phyloP scores from a whole-genome alignment of 371 early-diverging fungal genomes.

The Mucor irregularis region DNA sequence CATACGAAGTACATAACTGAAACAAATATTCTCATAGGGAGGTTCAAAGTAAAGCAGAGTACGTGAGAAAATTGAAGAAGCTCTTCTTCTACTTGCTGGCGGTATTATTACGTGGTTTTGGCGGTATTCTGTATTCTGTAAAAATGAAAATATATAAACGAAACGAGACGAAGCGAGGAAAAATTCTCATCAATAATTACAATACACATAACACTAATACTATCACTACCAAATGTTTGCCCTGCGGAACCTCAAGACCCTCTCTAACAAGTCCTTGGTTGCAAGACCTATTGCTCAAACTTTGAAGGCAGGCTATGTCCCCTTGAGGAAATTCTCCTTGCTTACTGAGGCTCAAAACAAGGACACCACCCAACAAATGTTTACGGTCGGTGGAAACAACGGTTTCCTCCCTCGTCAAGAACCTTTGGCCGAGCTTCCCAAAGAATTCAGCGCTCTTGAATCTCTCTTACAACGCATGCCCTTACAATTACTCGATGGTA shows the following conservation, averaged over 20 bases:
- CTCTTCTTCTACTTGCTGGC: background rate
- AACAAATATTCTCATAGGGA: too few species aligned
- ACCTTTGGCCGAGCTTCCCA: slow-evolving; percentile 65
- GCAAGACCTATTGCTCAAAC: background rate
- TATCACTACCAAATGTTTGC: slow-evolving; percentile 3
- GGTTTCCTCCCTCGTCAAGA: slow-evolving; percentile 76
- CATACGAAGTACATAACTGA: too few species aligned
- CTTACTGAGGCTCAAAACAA: slow-evolving; percentile 18
- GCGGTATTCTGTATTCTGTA: slow-evolving; percentile 21
- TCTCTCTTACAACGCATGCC: slow-evolving; percentile 80
- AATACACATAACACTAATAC: background rate
- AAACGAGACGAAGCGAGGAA: background rate
- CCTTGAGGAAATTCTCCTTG: slow-evolving; percentile 11
- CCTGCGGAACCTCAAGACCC: slow-evolving; percentile 5
- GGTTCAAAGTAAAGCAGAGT: too few species aligned
- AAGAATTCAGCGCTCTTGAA: slow-evolving; percentile 68
- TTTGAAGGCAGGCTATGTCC: background rate
- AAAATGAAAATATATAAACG: slow-evolving; percentile 12
- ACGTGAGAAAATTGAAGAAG: slow-evolving; percentile 1
- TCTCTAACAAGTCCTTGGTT: background rate
- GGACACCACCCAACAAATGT: slow-evolving; percentile 31
- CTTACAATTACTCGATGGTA: slow-evolving; percentile 62
- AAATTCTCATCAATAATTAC: background rate
- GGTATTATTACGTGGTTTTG: slow-evolving; percentile 23
- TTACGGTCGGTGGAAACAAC: slow-evolving; percentile 67